These are phyloP conservation scores for Mortierella sp. DNA, from an alignment of 371 early-diverging fungal species.

Conservation along the genomic window DNA sequence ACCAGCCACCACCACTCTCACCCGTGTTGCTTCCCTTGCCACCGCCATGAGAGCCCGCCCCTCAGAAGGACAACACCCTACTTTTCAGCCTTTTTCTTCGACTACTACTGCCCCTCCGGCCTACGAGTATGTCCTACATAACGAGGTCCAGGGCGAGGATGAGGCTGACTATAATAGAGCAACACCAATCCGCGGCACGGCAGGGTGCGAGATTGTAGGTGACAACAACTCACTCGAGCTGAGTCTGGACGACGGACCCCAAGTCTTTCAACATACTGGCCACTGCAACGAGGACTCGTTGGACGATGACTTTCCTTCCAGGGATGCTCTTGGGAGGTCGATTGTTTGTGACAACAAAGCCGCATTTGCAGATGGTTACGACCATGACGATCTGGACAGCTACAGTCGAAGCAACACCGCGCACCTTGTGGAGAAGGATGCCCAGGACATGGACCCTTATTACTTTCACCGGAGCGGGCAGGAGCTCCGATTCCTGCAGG, in stretches of 20 bases:
- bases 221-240: background rate
- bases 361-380: background rate
- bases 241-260: background rate
- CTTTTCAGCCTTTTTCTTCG: background rate
- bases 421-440: constrained; percentile 11
- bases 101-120: background rate
- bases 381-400: background rate
- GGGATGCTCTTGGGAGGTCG: background rate
- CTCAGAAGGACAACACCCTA: background rate
- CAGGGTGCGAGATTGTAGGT: background rate
- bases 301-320: background rate
- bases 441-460: background rate
- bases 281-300: background rate
- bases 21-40: background rate
- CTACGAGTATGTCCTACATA: background rate
- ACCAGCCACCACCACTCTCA: background rate
- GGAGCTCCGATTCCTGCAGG: background rate
- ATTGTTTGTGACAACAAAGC: background rate
- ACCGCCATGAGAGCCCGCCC: no score
- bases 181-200: background rate
- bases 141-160: background rate
- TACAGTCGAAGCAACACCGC: background rate
- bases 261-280: constrained; percentile 11
- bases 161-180: background rate
- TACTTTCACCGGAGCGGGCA: no score